Evolutionary conservation across 2,329 filamentous ascomycete species (phyloP).

Genomic region (Colletotrichum tofieldiae): DNA sequence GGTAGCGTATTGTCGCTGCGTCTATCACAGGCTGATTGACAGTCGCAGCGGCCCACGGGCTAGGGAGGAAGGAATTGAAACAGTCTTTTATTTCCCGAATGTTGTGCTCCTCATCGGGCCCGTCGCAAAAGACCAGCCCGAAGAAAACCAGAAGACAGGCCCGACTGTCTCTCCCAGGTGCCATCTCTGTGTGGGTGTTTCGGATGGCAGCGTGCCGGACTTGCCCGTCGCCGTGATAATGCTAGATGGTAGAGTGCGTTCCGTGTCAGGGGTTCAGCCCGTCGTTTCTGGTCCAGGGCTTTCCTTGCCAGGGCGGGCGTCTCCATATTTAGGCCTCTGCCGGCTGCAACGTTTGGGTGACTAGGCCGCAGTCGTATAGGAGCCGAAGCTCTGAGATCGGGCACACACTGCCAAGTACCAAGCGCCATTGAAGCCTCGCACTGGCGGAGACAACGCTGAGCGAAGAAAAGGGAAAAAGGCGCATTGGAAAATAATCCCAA

Average conservation of each 20-base stretch:
- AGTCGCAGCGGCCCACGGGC: too few relatives aligned
- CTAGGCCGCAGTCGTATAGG: neutral
- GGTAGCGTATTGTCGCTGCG: too few relatives aligned
- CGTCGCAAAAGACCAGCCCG: too few relatives aligned
- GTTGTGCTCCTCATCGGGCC: too few relatives aligned
- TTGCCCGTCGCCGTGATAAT: neutral
- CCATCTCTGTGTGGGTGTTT: neutral
- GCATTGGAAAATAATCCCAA: too few relatives aligned
- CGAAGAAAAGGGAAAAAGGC: too few relatives aligned
- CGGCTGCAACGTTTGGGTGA: neutral
- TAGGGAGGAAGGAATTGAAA: too few relatives aligned
- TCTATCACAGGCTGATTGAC: too few relatives aligned
- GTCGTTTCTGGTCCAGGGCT: neutral
- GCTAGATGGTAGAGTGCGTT: neutral
- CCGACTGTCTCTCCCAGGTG: neutral
- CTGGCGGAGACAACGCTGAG: too few relatives aligned
- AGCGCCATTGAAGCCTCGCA: too few relatives aligned
- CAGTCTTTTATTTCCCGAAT: too few relatives aligned
- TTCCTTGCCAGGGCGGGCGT: neutral
- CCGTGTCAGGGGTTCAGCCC: neutral
- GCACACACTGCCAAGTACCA: neutral
- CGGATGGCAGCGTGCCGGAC: neutral
- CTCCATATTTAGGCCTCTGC: neutral
- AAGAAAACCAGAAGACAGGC: too few relatives aligned
- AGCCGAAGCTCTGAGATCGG: neutral